A percentile compares a stretch with the other conserved stretches of the same genome.
These are phyloP conservation scores for Pseudopyricularia javanii DNA, from an alignment of 2,329 filamentous ascomycete genomes.

Conservation along the genomic window DNA sequence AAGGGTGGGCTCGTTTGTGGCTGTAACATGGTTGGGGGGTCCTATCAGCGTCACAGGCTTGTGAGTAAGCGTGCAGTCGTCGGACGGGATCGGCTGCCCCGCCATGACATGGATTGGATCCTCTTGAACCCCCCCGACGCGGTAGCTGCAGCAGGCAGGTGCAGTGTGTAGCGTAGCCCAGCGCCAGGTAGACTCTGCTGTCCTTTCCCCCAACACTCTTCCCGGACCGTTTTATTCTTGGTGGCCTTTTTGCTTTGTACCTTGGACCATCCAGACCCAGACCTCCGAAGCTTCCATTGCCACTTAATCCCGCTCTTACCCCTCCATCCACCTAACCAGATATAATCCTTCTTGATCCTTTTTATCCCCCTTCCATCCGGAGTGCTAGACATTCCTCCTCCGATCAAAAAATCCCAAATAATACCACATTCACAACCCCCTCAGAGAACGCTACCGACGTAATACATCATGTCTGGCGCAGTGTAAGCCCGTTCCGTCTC, in stretches of 20 bases:
- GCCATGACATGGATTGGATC: too few relatives aligned
- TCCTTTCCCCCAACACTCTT: neutral
- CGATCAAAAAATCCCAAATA: neutral
- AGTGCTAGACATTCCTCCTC: neutral
- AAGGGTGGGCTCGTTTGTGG: too few relatives aligned
- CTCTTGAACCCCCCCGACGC: too few relatives aligned
- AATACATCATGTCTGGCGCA: constrained; percentile 48
- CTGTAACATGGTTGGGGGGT: too few relatives aligned
- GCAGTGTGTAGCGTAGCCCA: too few relatives aligned
- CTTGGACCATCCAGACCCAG: too few relatives aligned
- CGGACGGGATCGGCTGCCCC: neutral
- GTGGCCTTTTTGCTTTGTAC: neutral
- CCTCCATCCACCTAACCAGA: neutral
- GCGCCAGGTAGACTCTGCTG: too few relatives aligned
- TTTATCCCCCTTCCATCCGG: too few relatives aligned
- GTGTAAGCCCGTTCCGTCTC: constrained; percentile 42
- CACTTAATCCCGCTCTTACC: neutral
- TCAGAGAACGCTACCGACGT: neutral
- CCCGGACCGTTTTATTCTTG: neutral
- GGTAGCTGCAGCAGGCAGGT: too few relatives aligned
- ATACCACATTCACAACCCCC: neutral
- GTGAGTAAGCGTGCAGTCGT: neutral
- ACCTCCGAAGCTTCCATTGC: neutral
- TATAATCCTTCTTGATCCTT: neutral
- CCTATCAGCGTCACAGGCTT: too few relatives aligned